Percentiles rank a stretch among this genome's conserved stretches.
phyloP scores from a whole-genome alignment of 768 basidiomycete species.

The Guyanaporus albipodus region DNA sequence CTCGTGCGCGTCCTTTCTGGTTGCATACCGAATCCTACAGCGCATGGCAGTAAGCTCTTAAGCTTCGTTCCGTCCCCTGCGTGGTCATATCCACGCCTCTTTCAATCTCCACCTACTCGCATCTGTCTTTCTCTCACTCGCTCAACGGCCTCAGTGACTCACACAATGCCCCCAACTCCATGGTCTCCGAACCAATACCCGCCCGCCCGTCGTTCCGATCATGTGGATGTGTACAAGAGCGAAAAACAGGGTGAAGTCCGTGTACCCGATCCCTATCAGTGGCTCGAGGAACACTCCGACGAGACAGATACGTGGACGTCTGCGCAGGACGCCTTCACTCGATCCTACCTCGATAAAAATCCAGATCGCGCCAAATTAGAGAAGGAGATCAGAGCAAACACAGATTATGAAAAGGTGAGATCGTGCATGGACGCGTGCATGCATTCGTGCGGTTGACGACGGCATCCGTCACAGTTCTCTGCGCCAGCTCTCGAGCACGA shows the following conservation, averaged over 20 bases:
- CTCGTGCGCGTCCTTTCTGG: constrained; percentile 11
- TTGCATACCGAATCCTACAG: constrained; percentile 17
- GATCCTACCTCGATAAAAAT: constrained; percentile 58
- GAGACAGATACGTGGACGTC: constrained; percentile 67
- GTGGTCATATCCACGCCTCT: constrained; percentile 4
- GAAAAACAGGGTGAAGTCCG: constrained; percentile 55
- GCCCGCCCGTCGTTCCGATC: constrained; percentile 56
- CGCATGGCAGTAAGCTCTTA: constrained; percentile 21
- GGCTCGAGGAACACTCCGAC: constrained; percentile 61
- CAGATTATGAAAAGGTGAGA: constrained; percentile 47
- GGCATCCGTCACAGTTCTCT: constrained; percentile 46
- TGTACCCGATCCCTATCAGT: constrained; percentile 69
- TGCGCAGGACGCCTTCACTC: constrained; percentile 56
- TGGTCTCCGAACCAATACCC: constrained; percentile 66
- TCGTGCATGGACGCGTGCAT: neutral
- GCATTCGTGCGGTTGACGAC: constrained; percentile 1
- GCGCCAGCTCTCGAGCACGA: constrained; percentile 60
- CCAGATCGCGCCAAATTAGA: constrained; percentile 56
- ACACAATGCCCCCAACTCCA: constrained; percentile 37
- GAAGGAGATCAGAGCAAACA: constrained; percentile 52
- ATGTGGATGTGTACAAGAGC: constrained; percentile 67
- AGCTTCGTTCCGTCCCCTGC: constrained; percentile 12
- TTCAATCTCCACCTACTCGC: constrained; percentile 5
- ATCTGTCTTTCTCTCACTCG: neutral
- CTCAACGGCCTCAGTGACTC: constrained; percentile 8